Percentiles rank a stretch among this genome's conserved stretches.
phyloP scores from a whole-genome alignment of 345 rosid genomes.

The Citrus glauca region DNA sequence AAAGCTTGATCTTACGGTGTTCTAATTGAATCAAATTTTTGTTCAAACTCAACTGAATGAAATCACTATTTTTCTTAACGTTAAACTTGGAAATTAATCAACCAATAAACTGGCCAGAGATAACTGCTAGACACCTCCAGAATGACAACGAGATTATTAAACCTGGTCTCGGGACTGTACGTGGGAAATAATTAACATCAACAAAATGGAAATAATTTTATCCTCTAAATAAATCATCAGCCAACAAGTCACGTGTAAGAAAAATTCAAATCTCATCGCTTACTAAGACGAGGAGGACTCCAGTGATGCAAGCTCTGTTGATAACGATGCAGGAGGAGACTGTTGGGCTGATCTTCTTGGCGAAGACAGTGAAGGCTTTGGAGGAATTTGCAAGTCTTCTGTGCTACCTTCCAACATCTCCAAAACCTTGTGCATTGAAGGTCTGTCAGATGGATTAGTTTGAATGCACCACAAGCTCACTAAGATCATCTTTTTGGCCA shows the following conservation, averaged over 20 bases:
- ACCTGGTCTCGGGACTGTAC: not conserved
- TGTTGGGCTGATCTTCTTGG: not conserved
- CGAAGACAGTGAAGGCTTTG: slow-evolving; percentile 1
- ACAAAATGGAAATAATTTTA: too few species aligned
- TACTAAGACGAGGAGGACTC: not conserved
- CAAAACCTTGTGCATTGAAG: slow-evolving; percentile 32
- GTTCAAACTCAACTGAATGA: not conserved
- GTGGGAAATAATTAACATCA: not conserved
- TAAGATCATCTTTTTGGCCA: slow-evolving; percentile 24
- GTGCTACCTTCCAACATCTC: slow-evolving; percentile 29
- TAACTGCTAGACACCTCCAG: not conserved
- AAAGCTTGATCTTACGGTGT: too few species aligned
- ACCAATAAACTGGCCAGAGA: not conserved
- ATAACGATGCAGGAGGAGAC: not conserved
- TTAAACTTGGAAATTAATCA: not conserved
- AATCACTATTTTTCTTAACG: too few species aligned
- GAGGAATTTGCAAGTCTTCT: slow-evolving; percentile 7
- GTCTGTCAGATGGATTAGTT: slow-evolving; percentile 39
- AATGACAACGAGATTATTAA: not conserved
- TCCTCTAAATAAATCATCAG: not conserved
- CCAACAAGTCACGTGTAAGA: not conserved
- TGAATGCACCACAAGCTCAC: slow-evolving; percentile 49
- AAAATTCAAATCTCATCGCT: not conserved
- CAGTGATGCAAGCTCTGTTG: not conserved
- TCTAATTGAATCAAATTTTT: too few species aligned